These are phyloP conservation scores for Vitis cinerea DNA, from an alignment of 164 flowering plant genomes.

Conservation along the genomic window DNA sequence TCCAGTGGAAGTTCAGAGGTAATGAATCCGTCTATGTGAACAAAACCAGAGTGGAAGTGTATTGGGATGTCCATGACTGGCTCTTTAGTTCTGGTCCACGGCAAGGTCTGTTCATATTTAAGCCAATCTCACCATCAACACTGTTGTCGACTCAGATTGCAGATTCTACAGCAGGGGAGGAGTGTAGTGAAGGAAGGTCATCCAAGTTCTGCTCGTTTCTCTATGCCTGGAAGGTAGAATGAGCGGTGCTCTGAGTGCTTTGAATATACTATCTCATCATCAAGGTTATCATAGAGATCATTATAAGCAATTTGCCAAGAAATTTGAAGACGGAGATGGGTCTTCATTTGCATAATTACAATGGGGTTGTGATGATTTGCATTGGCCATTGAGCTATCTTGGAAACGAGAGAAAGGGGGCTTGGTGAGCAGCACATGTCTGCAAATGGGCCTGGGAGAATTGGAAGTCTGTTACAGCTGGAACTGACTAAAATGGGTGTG, in stretches of 20 bases:
- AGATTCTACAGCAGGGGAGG: constrained; percentile 17
- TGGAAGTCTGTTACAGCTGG: constrained; percentile 11
- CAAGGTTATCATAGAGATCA: not conserved
- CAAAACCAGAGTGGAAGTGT: constrained; percentile 41
- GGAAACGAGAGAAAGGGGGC: not conserved
- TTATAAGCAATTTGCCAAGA: not conserved
- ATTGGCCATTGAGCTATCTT: too few species aligned
- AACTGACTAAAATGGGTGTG: constrained; percentile 9
- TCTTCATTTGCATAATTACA: constrained; percentile 1
- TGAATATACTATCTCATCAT: not conserved
- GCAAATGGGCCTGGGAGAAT: constrained; percentile 13
- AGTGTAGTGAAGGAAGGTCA: constrained; percentile 19
- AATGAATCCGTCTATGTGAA: constrained; percentile 41
- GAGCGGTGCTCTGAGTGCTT: not conserved
- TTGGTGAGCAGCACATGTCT: constrained; percentile 6
- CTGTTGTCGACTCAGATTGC: constrained; percentile 19
- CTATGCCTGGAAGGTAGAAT: constrained; percentile 54
- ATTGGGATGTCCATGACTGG: constrained; percentile 80
- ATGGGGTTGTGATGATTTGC: not conserved
- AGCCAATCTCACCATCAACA: constrained; percentile 26
- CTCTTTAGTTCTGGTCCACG: constrained; percentile 46
- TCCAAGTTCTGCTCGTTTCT: constrained; percentile 45
- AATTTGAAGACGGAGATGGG: constrained; percentile 1
- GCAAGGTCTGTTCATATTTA: constrained; percentile 49
- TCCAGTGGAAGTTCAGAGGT: constrained; percentile 79